Evolutionary conservation across 225 moss, liverwort and hornwort genomes (phyloP).

Genomic region (Physcomitrium patens): DNA sequence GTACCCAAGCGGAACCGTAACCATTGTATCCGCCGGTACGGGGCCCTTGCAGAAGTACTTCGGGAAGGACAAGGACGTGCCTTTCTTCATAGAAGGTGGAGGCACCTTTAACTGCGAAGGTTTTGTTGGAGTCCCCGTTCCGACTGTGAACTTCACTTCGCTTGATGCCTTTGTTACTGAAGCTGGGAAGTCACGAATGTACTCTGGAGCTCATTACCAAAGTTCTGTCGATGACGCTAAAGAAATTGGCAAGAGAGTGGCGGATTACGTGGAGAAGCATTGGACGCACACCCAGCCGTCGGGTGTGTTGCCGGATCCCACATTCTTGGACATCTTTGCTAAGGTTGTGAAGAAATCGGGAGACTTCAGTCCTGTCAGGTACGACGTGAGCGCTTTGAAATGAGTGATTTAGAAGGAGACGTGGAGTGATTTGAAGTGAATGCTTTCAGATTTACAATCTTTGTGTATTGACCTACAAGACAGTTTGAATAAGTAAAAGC

Average conservation of each 20-base stretch:
- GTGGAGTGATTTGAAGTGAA: too few relatives aligned
- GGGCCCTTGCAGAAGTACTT: slow-evolving; percentile 33
- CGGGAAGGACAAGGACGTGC: slow-evolving; percentile 22
- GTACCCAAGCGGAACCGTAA: slow-evolving; percentile 29
- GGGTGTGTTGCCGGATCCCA: slow-evolving; percentile 26
- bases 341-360: slow-evolving; percentile 28
- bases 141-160: slow-evolving; percentile 19
- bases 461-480: too few relatives aligned
- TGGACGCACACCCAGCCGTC: slow-evolving; percentile 29
- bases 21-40: slow-evolving; percentile 10
- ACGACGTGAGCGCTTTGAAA: not conserved
- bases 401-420: too few relatives aligned
- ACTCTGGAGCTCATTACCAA: slow-evolving; percentile 34
- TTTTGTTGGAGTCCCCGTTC: slow-evolving; percentile 25
- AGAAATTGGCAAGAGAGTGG: slow-evolving; percentile 7
- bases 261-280: slow-evolving; percentile 32
- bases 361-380: slow-evolving; percentile 16
- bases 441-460: too few relatives aligned
- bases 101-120: slow-evolving; percentile 27
- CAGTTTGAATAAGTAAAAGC: too few relatives aligned
- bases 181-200: slow-evolving; percentile 27
- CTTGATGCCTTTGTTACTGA: slow-evolving; percentile 30
- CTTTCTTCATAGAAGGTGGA: slow-evolving; percentile 27
- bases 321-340: slow-evolving; percentile 27
- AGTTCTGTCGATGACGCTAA: slow-evolving; percentile 13